Conservation (phyloP, 768 basidiomycete genomes). For the Vararia minispora region DNA sequence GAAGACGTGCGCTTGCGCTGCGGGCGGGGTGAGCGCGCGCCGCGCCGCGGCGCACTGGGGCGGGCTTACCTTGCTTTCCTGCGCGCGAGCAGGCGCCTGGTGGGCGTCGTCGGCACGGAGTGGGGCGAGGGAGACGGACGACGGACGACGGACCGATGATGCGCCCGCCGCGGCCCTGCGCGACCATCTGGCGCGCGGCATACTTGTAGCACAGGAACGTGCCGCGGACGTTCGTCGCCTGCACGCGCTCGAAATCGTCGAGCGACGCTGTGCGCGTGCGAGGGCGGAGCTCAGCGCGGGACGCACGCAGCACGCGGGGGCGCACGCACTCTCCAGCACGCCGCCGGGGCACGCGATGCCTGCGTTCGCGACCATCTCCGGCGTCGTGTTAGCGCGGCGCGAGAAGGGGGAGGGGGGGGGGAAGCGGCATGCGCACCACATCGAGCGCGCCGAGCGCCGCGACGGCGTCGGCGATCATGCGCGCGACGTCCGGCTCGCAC, state of each 20-base stretch:
- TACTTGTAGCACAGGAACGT: conserved; percentile 16
- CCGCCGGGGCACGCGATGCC: neutral
- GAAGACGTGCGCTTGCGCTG: neutral
- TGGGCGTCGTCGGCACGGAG: neutral
- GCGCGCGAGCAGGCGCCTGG: conserved; percentile 13
- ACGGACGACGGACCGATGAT: conserved; percentile 12
- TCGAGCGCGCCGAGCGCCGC: neutral
- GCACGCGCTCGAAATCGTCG: conserved; percentile 3
- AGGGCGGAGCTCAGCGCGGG: too few relatives aligned
- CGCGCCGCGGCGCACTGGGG: too few relatives aligned
- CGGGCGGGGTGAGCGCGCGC: neutral
- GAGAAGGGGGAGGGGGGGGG: too few relatives aligned
- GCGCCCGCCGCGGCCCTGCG: conserved; percentile 16
- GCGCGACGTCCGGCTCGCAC: neutral
- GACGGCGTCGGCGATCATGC: neutral
- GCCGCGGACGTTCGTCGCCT: conserved; percentile 7
- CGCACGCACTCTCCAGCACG: too few relatives aligned
- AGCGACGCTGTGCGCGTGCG: conserved; percentile 4
- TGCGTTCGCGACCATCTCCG: conserved; percentile 12
- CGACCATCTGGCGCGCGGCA: conserved; percentile 16
- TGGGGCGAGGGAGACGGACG: neutral
- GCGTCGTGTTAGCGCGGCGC: too few relatives aligned
- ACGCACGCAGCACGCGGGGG: too few relatives aligned
- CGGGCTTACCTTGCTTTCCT: conserved; percentile 13
- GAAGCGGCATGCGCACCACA: too few relatives aligned